Evolutionary conservation across 2,329 filamentous ascomycete species (phyloP).

Genomic region (Colletotrichum gigasporum): DNA sequence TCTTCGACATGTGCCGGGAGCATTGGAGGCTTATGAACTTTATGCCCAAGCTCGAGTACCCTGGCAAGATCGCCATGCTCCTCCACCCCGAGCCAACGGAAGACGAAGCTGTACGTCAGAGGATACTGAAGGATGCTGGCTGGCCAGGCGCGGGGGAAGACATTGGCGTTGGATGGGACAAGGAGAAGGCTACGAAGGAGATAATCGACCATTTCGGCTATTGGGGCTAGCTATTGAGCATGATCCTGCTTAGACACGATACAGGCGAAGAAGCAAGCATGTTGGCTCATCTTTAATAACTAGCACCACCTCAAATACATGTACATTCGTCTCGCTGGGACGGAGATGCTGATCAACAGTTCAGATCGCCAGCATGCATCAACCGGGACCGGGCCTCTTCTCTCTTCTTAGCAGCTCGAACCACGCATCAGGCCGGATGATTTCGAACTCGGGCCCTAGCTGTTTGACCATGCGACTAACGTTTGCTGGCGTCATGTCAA

Average conservation of each 20-base stretch:
- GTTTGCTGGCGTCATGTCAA: constrained; percentile 8
- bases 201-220: no score
- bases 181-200: neutral
- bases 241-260: no score
- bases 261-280: no score
- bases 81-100: no score
- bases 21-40: neutral
- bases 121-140: neutral
- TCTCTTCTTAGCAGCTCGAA: constrained; percentile 6
- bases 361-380: no score
- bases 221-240: no score
- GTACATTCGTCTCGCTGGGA: no score
- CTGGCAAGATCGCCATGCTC: neutral
- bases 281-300: no score
- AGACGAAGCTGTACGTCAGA: neutral
- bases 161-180: neutral
- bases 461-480: constrained; percentile 3
- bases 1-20: neutral
- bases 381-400: neutral
- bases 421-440: constrained; percentile 8
- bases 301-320: no score
- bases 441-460: constrained; percentile 1
- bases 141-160: neutral
- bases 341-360: no score
- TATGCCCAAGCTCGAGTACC: neutral